Evolutionary conservation across 2,329 filamentous ascomycete genomes (phyloP), one percentile per base, ranked within the genome.

Genomic region (Cordyceps tenuipes): DNA sequence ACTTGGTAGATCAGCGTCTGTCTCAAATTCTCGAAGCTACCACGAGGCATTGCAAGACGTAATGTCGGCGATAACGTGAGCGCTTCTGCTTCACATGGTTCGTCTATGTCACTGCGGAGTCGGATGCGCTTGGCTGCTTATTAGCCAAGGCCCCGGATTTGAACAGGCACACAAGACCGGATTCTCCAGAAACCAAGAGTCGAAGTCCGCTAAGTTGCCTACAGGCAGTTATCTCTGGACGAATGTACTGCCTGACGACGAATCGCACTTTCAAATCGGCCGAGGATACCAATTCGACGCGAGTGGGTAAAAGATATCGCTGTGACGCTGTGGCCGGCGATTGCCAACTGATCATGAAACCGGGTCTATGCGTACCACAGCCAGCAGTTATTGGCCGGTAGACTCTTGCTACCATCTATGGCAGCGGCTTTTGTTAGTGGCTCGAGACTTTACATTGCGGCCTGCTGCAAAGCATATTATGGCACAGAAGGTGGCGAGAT

Each of bases 1-100:
- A 48, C 17, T 23, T 48, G 43, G 34, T 10, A 19, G 17, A 34
- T 34, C 36, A n/a, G 48, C 44, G 44, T 44, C 15, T 48, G 39
- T 50, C n/a, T 34, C 34, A 15, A 21, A 23, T 34, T 10, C 7
- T 21, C 34, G 46, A 57, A 57, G 55, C 55, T 36, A 57, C 55
- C 55, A 50, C 55, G 55, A 57, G 46, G 15, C n/a, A 19, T 46
- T 57, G 47, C 55, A 31, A 57, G 55, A 57, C 50, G 55, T 31
- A 9, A 50, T 57, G 36, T 57, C 21, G 55, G 23, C 55, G 55
- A 57, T 49, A 31, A 15, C 31, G 49, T 17, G 43, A 39, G 29
- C 4, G n/a, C 53, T 36, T 10, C 43, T 36, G n/a, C 43, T 43
- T 43, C 12, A 48, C 9, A 23, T 36, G 7, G 15, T 21, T 23